Conservation (phyloP, 2,329 filamentous ascomycete species). For the Penicillium sp. region DNA sequence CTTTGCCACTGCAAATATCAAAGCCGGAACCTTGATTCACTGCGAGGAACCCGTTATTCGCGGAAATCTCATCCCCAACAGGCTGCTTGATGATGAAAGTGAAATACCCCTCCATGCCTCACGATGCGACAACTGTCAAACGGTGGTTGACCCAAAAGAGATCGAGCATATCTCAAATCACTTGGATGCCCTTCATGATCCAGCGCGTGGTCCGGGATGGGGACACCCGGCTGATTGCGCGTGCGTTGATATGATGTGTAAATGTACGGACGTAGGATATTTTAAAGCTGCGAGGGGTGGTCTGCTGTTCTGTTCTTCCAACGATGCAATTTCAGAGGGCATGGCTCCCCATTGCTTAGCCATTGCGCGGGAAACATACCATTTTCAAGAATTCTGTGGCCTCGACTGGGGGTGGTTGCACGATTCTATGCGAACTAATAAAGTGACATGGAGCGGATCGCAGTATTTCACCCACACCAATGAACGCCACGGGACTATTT, state of each 20-base stretch:
- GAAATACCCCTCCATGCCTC: background rate
- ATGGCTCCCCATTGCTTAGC: conserved; percentile 21
- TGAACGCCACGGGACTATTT: conserved; percentile 32
- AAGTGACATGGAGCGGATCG: background rate
- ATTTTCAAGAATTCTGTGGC: conserved; percentile 30
- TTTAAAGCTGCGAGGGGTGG: background rate
- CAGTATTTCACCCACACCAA: conserved; percentile 27
- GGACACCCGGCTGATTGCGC: background rate
- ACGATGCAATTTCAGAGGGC: background rate
- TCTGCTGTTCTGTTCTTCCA: conserved; percentile 14
- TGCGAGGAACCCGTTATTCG: conserved; percentile 37
- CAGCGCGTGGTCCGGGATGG: background rate
- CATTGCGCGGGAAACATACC: conserved; percentile 29
- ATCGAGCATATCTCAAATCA: background rate
- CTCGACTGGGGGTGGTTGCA: conserved; percentile 38
- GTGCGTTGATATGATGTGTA: background rate
- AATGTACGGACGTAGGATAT: background rate
- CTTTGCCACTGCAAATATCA: conserved; percentile 30
- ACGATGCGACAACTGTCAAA: conserved; percentile 33
- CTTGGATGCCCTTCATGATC: background rate
- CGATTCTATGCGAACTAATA: conserved; percentile 29
- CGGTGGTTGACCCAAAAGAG: background rate
- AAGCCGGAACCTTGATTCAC: conserved; percentile 26
- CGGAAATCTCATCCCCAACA: conserved; percentile 27
- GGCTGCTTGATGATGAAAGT: conserved; percentile 4